Conservation (phyloP, 805 yeast species). For the Babjeviella inositovora region DNA sequence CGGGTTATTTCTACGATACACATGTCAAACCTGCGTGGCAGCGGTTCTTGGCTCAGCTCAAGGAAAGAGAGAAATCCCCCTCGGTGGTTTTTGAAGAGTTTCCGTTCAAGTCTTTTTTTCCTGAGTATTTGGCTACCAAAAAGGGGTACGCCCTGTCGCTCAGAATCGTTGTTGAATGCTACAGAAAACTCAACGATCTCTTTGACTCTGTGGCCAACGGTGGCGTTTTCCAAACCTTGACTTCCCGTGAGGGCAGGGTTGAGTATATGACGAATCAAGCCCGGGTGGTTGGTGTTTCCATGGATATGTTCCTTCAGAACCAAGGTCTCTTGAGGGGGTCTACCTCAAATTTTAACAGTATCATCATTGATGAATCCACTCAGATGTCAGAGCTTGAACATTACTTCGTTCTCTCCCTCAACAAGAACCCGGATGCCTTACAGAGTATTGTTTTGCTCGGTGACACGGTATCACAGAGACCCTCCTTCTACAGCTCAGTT, state of each 20-base stretch:
- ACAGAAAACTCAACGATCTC: neutral
- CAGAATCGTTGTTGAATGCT: neutral
- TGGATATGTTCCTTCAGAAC: neutral
- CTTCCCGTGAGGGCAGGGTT: neutral
- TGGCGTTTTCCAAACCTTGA: conserved; percentile 1
- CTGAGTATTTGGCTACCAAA: too few species aligned
- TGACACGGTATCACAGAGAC: neutral
- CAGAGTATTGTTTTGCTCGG: conserved; percentile 1
- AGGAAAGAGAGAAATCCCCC: neutral
- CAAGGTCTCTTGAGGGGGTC: neutral
- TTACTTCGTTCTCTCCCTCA: neutral
- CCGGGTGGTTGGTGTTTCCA: neutral
- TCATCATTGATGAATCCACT: neutral
- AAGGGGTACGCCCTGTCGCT: too few species aligned
- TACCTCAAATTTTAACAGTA: neutral
- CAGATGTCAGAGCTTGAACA: neutral
- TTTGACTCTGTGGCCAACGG: neutral
- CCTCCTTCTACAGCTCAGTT: neutral
- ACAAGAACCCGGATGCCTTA: neutral
- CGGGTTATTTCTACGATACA: conserved; percentile 1
- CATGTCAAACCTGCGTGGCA: neutral
- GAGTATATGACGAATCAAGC: conserved; percentile 1
- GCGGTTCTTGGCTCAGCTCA: neutral
- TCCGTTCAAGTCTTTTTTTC: conserved; percentile 1
- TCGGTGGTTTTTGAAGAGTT: neutral